These are phyloP conservation scores for Stephanodiscus triporus DNA, from an alignment of 108 stramenopile species.

Conservation along the genomic window DNA sequence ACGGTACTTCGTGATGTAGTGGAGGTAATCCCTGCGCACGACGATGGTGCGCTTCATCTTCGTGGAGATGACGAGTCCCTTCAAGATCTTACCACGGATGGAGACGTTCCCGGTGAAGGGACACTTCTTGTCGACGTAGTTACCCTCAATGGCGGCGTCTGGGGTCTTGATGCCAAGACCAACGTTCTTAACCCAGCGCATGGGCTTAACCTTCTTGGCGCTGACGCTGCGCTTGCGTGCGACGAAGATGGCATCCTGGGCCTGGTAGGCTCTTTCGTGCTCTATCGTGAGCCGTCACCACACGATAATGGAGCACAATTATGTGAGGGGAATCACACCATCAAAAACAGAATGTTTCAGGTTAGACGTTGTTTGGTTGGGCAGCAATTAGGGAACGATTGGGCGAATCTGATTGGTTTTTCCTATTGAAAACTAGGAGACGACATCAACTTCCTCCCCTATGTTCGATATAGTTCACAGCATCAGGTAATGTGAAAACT, in stretches of 20 bases:
- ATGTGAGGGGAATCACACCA: conserved; percentile 12
- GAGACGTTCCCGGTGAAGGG: conserved; percentile 99
- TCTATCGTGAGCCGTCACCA: conserved; percentile 68
- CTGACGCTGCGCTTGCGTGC: conserved; percentile 92
- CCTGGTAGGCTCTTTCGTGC: conserved; percentile 99
- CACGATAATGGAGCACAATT: conserved; percentile 44
- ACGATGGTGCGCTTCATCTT: conserved; percentile 99
- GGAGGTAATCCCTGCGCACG: conserved; percentile 99
- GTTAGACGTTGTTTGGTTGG: not conserved
- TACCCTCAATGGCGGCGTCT: conserved; percentile 92
- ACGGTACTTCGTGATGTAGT: conserved; percentile 99
- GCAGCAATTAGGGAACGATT: not conserved
- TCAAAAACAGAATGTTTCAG: not conserved
- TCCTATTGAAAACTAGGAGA: not conserved
- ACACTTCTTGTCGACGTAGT: conserved; percentile 99
- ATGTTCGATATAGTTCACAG: not conserved
- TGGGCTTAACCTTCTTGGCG: conserved; percentile 81
- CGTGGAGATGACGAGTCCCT: conserved; percentile 98
- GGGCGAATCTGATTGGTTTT: not conserved
- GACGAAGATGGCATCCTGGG: conserved; percentile 99
- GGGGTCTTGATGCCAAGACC: conserved; percentile 99
- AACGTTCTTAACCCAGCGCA: conserved; percentile 95
- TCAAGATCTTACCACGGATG: conserved; percentile 97
- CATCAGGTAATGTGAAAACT: conserved; percentile 14
- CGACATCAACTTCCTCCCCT: not conserved